These are phyloP conservation scores for Globisporangium polare DNA, from an alignment of 352 stramenopile species.

Conservation along the genomic window DNA sequence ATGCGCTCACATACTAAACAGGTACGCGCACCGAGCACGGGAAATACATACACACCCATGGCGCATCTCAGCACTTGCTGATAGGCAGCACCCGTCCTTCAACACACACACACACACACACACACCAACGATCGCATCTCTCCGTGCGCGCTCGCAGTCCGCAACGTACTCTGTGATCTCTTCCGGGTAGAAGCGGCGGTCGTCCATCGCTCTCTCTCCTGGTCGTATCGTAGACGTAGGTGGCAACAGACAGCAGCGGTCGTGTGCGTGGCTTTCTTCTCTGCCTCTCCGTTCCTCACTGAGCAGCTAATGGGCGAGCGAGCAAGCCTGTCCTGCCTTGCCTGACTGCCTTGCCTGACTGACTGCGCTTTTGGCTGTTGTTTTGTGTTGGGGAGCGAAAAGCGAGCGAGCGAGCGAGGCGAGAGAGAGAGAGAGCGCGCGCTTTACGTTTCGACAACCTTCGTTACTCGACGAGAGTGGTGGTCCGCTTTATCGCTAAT, in stretches of 20 bases:
- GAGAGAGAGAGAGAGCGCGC: conserved; percentile 1
- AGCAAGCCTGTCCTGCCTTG: background rate
- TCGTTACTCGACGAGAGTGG: conserved; percentile 3
- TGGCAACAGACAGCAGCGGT: background rate
- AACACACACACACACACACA: background rate
- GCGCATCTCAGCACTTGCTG: too few relatives aligned
- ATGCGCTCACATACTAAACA: background rate
- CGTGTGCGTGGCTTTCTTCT: background rate
- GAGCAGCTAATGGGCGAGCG: background rate
- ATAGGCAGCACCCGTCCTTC: too few relatives aligned
- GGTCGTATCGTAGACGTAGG: background rate
- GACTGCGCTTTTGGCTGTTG: background rate
- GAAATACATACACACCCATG: background rate
- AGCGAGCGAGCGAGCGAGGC: background rate
- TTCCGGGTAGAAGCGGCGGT: conserved; percentile 43
- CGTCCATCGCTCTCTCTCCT: conserved; percentile 25
- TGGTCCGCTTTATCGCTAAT: background rate
- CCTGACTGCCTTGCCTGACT: background rate
- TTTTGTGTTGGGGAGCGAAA: conserved; percentile 3
- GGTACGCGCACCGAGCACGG: background rate
- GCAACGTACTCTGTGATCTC: conserved; percentile 49
- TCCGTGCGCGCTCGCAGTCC: background rate
- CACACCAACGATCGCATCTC: background rate
- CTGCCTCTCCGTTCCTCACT: background rate
- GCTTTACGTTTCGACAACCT: conserved; percentile 14